Percentiles rank a stretch among this genome's conserved stretches.
Evolutionary conservation across 2,329 filamentous ascomycete genomes (phyloP).

Genomic region (Fusarium nanum): DNA sequence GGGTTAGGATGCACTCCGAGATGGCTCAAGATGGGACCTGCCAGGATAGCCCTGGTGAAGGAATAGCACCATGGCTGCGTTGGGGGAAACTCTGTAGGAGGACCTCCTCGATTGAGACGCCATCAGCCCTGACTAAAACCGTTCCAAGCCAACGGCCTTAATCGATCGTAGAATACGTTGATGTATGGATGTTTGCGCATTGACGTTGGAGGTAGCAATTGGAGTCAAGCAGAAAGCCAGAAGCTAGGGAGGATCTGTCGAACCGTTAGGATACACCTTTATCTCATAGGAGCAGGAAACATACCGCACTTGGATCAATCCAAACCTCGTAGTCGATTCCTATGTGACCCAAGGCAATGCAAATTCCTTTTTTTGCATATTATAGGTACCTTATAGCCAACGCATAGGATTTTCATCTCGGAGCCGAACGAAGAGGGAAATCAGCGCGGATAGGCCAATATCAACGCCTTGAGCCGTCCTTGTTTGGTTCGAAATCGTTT

Average conservation of each 20-base stretch:
- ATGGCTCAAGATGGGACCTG: slow-evolving; percentile 30
- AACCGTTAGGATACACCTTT: slow-evolving; percentile 1
- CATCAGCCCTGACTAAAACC: slow-evolving; percentile 6
- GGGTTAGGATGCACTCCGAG: slow-evolving; percentile 32
- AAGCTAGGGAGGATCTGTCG: neutral
- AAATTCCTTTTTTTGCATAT: neutral
- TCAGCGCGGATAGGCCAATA: too few relatives aligned
- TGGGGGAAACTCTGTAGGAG: neutral
- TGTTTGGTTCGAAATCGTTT: slow-evolving; percentile 6
- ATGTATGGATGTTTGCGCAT: neutral
- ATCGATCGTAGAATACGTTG: slow-evolving; percentile 1
- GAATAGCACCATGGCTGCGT: slow-evolving; percentile 14
- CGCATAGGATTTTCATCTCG: slow-evolving; percentile 1
- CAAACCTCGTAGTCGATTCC: neutral
- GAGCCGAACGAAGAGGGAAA: slow-evolving; percentile 1
- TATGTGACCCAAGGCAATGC: neutral
- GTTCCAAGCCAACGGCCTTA: neutral
- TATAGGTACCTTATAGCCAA: neutral
- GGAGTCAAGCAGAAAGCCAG: neutral
- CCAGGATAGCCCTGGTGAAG: slow-evolving; percentile 38
- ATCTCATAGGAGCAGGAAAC: neutral
- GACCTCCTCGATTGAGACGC: slow-evolving; percentile 13
- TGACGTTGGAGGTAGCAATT: neutral
- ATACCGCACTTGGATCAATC: neutral
- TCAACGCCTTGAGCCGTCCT: neutral